Evolutionary conservation across 2,329 filamentous ascomycete genomes (phyloP), one percentile per base, ranked within the genome.

Genomic region (Epichloe sylvatica): DNA sequence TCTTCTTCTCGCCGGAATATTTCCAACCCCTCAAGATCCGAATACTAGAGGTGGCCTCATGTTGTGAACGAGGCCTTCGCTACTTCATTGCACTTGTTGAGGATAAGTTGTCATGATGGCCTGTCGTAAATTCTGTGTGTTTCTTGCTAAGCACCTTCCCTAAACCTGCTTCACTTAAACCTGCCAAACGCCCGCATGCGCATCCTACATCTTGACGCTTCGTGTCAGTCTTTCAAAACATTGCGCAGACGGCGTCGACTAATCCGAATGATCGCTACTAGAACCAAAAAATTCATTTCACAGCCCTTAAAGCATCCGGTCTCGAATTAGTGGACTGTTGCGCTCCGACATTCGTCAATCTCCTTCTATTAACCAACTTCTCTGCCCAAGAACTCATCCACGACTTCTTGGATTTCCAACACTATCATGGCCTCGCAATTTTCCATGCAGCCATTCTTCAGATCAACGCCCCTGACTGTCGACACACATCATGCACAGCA

Each of bases 381-480:
- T 9, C 8, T 30, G 33, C 33, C 25, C 19, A 21, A 35, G 33
- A 30, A 19, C 19, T 33, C 23, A 25, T 9, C 8, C 40, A 8
- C 35, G n/a, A 19, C 17, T 19, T 13, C 39, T 50, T 48, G 47
- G 21, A 30, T 23, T 33, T 41, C 30, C 46, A 30, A 46, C 23
- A 35, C 61, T 61, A 60, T 60, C 66, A 77, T 77, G 74, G 73
- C 70, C 63, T 72, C 73, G 59, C 65, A 70, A 61, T 73, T 70
- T 61, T 48, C 54, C 57, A 74, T 76, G 71, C 71, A 72, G 61
- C 62, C 69, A 52, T 76, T 68, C 59, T 78, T 74, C 65, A 69
- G 71, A 63, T 63, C 68, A 60, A 65, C 68, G 54, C 67, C 70
- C 56, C 62, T 78, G 61, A 70, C 70, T 46, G 71, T 78, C 63